Conservation (phyloP, 2,329 filamentous ascomycete genomes). For the Rhytidhysteron rufulum region DNA sequence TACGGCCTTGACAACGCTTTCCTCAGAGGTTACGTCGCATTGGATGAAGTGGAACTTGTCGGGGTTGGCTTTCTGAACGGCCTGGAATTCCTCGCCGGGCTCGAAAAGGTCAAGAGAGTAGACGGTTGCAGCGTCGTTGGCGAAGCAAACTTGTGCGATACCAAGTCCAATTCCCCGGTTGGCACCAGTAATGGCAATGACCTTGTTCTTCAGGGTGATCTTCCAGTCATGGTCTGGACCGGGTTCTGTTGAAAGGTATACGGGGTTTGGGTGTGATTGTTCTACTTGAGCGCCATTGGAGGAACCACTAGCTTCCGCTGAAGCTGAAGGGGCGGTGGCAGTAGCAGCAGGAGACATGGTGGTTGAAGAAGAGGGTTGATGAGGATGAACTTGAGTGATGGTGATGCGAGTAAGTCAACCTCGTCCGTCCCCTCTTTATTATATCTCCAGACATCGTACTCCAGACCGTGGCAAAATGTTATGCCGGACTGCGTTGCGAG, state of each 20-base stretch:
- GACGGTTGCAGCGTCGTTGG: slow-evolving; percentile 41
- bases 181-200: slow-evolving; percentile 29
- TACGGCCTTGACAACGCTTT: slow-evolving; percentile 41
- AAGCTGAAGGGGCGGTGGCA: slow-evolving; percentile 13
- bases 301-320: slow-evolving; percentile 13
- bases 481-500: no score
- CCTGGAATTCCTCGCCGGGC: slow-evolving; percentile 40
- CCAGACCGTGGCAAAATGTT: no score
- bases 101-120: slow-evolving; percentile 47
- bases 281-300: slow-evolving; percentile 14
- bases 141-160: slow-evolving; percentile 46
- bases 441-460: no score
- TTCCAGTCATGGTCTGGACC: slow-evolving; percentile 44
- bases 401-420: no score
- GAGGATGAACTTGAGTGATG: no score
- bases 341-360: slow-evolving; percentile 29
- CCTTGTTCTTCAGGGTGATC: slow-evolving; percentile 42
- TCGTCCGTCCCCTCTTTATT: no score
- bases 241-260: slow-evolving; percentile 41
- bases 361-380: slow-evolving; percentile 10
- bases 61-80: slow-evolving; percentile 37
- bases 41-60: slow-evolving; percentile 36
- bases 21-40: slow-evolving; percentile 48
- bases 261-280: slow-evolving; percentile 24
- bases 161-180: slow-evolving; percentile 43